These are phyloP conservation scores for Podila clonocystis DNA, from an alignment of 192 early-diverging fungal genomes.

Conservation along the genomic window DNA sequence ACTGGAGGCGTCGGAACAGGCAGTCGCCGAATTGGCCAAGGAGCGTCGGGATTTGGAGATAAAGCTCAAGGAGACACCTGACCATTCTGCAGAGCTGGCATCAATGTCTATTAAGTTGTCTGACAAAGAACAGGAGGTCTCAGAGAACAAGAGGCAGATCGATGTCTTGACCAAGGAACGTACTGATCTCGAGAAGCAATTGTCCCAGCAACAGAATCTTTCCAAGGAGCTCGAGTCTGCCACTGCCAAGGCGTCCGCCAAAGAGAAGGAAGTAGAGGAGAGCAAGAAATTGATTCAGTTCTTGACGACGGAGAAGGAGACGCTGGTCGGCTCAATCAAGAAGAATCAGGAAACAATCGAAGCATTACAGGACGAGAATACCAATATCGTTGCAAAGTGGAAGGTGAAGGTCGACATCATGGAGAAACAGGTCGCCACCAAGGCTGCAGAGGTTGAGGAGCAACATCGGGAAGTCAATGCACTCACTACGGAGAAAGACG, in stretches of 20 bases:
- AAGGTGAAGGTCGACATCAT: conserved; percentile 5
- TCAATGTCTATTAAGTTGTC: background rate
- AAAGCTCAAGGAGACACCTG: conserved; percentile 12
- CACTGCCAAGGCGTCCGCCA: background rate
- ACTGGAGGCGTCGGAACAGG: conserved; percentile 6
- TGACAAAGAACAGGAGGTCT: conserved; percentile 21
- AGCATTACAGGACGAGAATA: background rate
- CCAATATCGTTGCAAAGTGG: conserved; percentile 10
- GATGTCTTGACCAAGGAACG: conserved; percentile 5
- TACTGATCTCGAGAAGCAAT: background rate
- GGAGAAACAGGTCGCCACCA: background rate
- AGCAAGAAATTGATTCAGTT: conserved; percentile 7
- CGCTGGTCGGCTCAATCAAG: background rate
- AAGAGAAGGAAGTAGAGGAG: conserved; percentile 5
- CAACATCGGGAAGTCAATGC: background rate
- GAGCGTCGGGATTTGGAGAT: conserved; percentile 19
- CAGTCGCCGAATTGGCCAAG: conserved; percentile 11
- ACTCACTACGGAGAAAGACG: background rate
- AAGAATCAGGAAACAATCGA: background rate
- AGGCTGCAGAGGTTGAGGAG: background rate
- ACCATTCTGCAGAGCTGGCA: conserved; percentile 16
- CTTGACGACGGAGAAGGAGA: background rate
- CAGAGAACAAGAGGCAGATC: conserved; percentile 10
- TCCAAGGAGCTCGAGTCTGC: conserved; percentile 3
- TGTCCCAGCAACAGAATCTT: background rate